Evolutionary conservation across 192 early-diverging fungal genomes (phyloP), one percentile per base, ranked within the genome.

Genomic region (Podila minutissima): DNA sequence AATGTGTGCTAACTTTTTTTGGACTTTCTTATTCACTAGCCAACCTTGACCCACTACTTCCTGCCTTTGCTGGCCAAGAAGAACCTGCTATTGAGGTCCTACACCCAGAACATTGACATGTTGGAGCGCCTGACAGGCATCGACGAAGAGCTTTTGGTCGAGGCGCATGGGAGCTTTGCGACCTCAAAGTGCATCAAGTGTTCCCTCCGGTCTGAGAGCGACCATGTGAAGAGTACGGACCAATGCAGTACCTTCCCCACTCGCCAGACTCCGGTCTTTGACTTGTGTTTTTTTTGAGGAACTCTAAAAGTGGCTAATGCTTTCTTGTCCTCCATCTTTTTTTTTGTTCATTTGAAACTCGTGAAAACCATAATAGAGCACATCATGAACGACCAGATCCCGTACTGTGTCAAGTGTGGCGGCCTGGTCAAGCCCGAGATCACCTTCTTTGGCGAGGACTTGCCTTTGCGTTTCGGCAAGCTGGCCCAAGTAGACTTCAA

Each of bases 51-150:
- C 9, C 97, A 99, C 71, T 95, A 96, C 67, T 96, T 99, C 69
- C 87, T 99, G 46, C 86, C 86, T 13, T 86, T 97, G 46, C 74
- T 99, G 33, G 88, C 86, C 20, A 78, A 94, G 33, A 91, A 93
- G 65, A 86, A 90, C 0, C 20, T 94, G 31, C 87, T 99, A 17
- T 84, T 92, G 31, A 84, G 96, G 32, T 92, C 93, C 64, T 98
- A 95, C 81, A 98, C 97, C 26, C 98, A 99, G 81, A 99, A 99
- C 75, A 97, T 99, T 67, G 98, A 99, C 85, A 95, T 92, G 12
- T 83, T 99, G 19, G 98, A 99, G 83, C 90, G 95, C 12, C 70
- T 93, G 1, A 92, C 97, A 11, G 96, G 96, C 10, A 72, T 98
- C 9, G 82, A 84, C 19, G 83, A 86, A 22, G 86, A 92, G 8